phyloP scores from a whole-genome alignment of 768 basidiomycete genomes.

The Suillus subluteus region DNA sequence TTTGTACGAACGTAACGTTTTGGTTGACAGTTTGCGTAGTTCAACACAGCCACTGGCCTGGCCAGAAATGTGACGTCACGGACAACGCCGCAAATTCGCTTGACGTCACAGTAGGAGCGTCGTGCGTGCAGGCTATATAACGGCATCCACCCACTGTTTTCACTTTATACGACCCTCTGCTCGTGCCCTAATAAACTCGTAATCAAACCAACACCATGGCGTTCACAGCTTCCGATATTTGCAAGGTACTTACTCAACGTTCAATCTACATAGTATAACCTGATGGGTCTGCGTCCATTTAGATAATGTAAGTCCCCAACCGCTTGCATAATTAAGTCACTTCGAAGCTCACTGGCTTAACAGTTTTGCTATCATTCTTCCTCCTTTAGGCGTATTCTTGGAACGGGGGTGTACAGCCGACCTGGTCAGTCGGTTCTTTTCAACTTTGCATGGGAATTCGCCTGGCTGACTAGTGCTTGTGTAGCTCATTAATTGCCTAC shows the following conservation, averaged over 20 bases:
- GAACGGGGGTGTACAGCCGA: conserved; percentile 85
- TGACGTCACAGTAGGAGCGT: conserved; percentile 34
- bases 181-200: too few relatives aligned
- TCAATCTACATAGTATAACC: background rate
- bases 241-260: conserved; percentile 61
- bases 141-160: background rate
- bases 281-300: background rate
- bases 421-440: conserved; percentile 50
- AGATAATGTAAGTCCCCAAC: conserved; percentile 48
- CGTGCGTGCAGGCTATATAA: background rate
- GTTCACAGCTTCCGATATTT: conserved; percentile 73
- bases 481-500: conserved; percentile 71
- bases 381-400: conserved; percentile 87
- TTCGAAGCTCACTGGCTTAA: conserved; percentile 18
- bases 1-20: background rate
- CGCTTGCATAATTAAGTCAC: background rate
- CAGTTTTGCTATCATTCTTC: conserved; percentile 71
- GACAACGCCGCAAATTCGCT: conserved; percentile 10
- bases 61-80: conserved; percentile 10
- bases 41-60: background rate
- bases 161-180: conserved; percentile 16
- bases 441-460: background rate
- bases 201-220: conserved; percentile 50
- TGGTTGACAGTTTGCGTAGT: background rate
- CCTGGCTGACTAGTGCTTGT: background rate